phyloP scores from a whole-genome alignment of 176 grass and related monocot species.

The Thinopyrum elongatum region DNA sequence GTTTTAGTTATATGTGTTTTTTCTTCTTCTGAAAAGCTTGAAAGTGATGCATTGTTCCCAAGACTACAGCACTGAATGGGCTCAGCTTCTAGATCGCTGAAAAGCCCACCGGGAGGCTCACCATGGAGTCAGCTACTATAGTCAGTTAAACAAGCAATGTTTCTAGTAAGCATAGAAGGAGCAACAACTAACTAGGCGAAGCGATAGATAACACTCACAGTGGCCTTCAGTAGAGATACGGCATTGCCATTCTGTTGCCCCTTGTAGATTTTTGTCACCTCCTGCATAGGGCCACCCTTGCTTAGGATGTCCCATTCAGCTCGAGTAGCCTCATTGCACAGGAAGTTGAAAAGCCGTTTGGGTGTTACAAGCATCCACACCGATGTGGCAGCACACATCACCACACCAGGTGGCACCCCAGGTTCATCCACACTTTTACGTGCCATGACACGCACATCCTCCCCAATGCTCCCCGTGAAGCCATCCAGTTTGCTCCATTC shows the following conservation, averaged over 20 bases:
- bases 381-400: conserved; percentile 84
- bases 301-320: conserved; percentile 95
- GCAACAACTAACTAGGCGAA: background rate
- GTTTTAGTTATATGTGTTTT: background rate
- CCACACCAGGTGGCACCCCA: conserved; percentile 78
- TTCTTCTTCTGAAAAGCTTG: background rate
- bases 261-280: conserved; percentile 78
- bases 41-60: background rate
- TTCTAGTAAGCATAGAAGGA: conserved; percentile 7
- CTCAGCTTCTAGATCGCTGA: background rate
- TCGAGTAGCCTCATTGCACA: conserved; percentile 59
- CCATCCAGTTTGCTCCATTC: conserved; percentile 83
- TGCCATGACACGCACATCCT: conserved; percentile 77
- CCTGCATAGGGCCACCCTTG: conserved; percentile 84
- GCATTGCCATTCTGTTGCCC: conserved; percentile 78
- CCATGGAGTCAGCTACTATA: no score
- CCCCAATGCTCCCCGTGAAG: conserved; percentile 45
- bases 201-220: conserved; percentile 46
- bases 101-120: background rate
- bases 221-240: conserved; percentile 72
- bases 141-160: background rate
- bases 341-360: conserved; percentile 73
- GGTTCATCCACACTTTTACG: conserved; percentile 78
- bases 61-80: background rate
- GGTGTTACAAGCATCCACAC: conserved; percentile 77